Base-by-base conservation (phyloP, 2,329 filamentous ascomycete genomes). In the Endoconidiophora laricicola region DNA sequence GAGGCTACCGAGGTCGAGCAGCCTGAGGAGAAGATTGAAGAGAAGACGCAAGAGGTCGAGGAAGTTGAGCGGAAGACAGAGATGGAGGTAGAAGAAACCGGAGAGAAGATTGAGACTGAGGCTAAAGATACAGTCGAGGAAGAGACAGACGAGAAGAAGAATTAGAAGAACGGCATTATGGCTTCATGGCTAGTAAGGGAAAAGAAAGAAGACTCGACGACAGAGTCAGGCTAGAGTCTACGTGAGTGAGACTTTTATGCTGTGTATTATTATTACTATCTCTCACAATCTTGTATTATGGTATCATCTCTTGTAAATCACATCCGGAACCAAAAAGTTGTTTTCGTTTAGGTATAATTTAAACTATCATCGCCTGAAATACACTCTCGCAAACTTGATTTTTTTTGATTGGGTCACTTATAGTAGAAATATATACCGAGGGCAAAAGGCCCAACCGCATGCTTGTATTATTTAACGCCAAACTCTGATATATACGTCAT, bases 191-290 rank as follows among this genome's bases (percentile, higher is more conserved):
- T 7, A 12, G 12, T 33, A 12, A 33, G 29, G 29, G 29, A 6
- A 10, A 33, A 12, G 12, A 33, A 33, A 6, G 12, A 33, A 10
- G 29, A 33, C 29, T 33, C 29, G 12, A 33, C 29, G 7, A 33
- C 12, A 33, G 29, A 33, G 29, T 33, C 12, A 22, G 42, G 42
- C 24, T 26, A 9, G 29, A 33, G 29, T 33, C 29, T 33, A 12
- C 29, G 29, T 12, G 29, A 33, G 29, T 12, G 29, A 33, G 44
- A 36, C 44, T 37, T 46, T 24, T n/a, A 14, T 22, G 49, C 49
- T 39, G 49, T 51, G 49, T 51, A 51, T 36, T 42, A 50, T 38
- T 45, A 52, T 48, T 44, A 10, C 9, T 20, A 43, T n/a, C 16
- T 18, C 16, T 18, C 16, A 18, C 16, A 18, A 18, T 18, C 16